Conservation (phyloP, 345 rosid genomes). For the rapeseed (Brassica napus) region DNA sequence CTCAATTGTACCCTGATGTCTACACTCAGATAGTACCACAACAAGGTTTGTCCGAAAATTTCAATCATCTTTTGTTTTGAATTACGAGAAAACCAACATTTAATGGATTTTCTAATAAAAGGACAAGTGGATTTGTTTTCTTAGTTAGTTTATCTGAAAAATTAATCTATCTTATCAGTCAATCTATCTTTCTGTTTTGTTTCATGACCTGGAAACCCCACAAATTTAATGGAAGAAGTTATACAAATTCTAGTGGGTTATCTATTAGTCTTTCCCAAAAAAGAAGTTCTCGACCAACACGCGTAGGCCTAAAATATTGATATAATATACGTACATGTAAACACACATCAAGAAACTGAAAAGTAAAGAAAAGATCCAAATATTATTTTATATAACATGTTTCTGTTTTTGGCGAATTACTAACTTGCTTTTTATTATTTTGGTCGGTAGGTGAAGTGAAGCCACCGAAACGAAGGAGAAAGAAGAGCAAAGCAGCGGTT, state of each 20-base stretch:
- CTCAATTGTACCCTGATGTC: conserved; percentile 58
- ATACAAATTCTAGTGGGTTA: conserved; percentile 16
- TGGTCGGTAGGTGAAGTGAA: conserved; percentile 48
- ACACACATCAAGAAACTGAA: conserved; percentile 12
- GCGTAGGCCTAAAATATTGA: conserved; percentile 12
- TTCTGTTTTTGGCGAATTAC: neutral
- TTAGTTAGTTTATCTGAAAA: neutral
- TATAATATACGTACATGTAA: conserved; percentile 16
- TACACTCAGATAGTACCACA: conserved; percentile 51
- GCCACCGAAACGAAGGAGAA: conserved; percentile 48
- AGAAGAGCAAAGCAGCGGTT: conserved; percentile 54
- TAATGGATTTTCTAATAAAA: conserved; percentile 11
- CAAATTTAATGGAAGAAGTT: neutral
- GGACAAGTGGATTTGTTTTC: conserved; percentile 7
- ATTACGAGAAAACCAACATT: conserved; percentile 7
- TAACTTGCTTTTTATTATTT: neutral
- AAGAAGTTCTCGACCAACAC: conserved; percentile 20
- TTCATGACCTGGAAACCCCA: neutral
- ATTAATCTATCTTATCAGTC: neutral
- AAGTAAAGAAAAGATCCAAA: neutral
- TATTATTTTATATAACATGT: neutral
- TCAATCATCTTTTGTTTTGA: neutral
- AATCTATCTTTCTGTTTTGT: neutral
- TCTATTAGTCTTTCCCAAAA: conserved; percentile 10
- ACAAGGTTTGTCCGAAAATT: conserved; percentile 48